Base-by-base conservation (phyloP, 805 yeast species). In the Metschnikowia borealis region DNA sequence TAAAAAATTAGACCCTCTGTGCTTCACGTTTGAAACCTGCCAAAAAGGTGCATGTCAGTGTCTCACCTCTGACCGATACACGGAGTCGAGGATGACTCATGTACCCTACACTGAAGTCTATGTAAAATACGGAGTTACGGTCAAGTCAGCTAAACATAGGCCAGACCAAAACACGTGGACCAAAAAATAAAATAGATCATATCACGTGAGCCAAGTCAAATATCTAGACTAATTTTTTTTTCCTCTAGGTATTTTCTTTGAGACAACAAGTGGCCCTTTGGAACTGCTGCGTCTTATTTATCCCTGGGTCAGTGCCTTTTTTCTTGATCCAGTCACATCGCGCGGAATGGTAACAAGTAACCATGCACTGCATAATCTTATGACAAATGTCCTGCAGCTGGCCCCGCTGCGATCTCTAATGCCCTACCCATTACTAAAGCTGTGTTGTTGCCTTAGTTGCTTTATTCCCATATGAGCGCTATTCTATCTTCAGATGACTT, bases 401-500 rank as follows among this genome's bases (percentile, higher is more conserved):
- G n/a, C 37, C n/a, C 34, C 38, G 4, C 36, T 41, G 44, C 45
- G 38, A 42, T 34, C 26, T 42, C 26, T 21, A 32, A 38, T 38
- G 41, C 21, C 21, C 32, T 38, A 23, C 13, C 8, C 15, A 21
- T 7, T n/a, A 21, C 14, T 21, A 15, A 6, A 17, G 41, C 31
- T 23, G 41, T 38, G 18, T 17, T 32, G 21, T 13, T 7, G 15
- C 29, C 6, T 8, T 32, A 10, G 29, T 42, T 15, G 21, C 18
- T 3, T 8, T 32, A n/a, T 29, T 42, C n/a, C 45, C 11, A 39
- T 21, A 90, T 91, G 98, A 86, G 96, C 69, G 89, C 97, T 1
- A 72, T 91, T 38, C 74, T 92, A 48, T 86, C 96, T 7, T 91
- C 89, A 20, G 94, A 88, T 51, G 97, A 94, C 62, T 71, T 94